Evolutionary conservation across 2,329 filamentous ascomycete genomes (phyloP).

Genomic region (Aspergillus quadrilineatus): DNA sequence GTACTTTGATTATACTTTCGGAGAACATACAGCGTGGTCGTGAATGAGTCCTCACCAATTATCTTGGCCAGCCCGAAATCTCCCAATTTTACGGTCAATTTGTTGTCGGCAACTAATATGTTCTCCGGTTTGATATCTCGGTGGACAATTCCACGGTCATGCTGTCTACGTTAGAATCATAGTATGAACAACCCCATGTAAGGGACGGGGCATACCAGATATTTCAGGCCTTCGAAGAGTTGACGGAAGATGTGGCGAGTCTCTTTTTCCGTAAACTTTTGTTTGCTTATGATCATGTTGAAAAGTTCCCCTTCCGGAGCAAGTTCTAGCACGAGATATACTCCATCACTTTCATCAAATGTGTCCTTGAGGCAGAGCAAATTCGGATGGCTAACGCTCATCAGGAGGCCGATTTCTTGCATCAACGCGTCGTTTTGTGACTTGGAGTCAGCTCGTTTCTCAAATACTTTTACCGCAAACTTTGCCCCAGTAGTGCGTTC

Average conservation of each 20-base stretch:
- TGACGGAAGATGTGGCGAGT: slow-evolving; percentile 85
- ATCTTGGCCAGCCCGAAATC: slow-evolving; percentile 98
- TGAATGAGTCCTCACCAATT: slow-evolving; percentile 97
- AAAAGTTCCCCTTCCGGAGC: slow-evolving; percentile 93
- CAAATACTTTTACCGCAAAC: slow-evolving; percentile 94
- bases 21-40: slow-evolving; percentile 72
- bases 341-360: slow-evolving; percentile 85
- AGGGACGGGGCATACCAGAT: slow-evolving; percentile 64
- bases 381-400: slow-evolving; percentile 95
- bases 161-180: slow-evolving; percentile 53
- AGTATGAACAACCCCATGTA: neutral
- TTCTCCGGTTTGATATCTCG: slow-evolving; percentile 98
- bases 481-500: slow-evolving; percentile 79
- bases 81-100: slow-evolving; percentile 84
- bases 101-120: slow-evolving; percentile 81
- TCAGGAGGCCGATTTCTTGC: slow-evolving; percentile 93
- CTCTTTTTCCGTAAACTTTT: slow-evolving; percentile 81
- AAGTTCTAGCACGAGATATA: slow-evolving; percentile 88
- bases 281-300: slow-evolving; percentile 88
- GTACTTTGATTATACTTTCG: no score
- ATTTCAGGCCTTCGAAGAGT: slow-evolving; percentile 90
- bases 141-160: slow-evolving; percentile 95
- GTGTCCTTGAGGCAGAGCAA: slow-evolving; percentile 92
- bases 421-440: slow-evolving; percentile 83
- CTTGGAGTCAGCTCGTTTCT: slow-evolving; percentile 74